Conservation (phyloP, 2,329 filamentous ascomycete species). For the Xylaria hypoxylon region DNA sequence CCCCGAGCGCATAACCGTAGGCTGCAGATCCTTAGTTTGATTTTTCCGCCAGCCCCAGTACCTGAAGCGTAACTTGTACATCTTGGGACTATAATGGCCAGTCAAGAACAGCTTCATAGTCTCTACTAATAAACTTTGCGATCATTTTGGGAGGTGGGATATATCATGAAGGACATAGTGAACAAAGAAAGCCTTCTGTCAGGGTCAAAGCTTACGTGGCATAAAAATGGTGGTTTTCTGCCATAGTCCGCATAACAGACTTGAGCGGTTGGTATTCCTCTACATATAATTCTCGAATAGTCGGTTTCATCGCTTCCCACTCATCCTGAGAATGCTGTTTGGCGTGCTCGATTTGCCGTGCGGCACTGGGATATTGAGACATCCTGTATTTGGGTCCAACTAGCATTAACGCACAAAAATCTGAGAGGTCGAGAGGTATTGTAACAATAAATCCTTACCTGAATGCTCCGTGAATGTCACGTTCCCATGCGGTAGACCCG, state of each 20-base stretch:
- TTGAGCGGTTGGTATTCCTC: constrained; percentile 2
- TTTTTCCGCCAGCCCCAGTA: constrained; percentile 32
- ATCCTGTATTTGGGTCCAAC: no score
- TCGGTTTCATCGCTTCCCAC: constrained; percentile 25
- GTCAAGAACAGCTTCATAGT: constrained; percentile 1
- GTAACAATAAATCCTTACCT: no score
- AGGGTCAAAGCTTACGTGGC: constrained; percentile 15
- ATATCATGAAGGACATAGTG: no score
- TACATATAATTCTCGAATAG: constrained; percentile 19
- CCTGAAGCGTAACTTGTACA: constrained; percentile 28
- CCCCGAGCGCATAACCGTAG: neutral
- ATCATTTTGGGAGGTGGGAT: neutral
- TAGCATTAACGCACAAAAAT: no score
- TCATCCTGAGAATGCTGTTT: constrained; percentile 11
- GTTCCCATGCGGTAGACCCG: no score
- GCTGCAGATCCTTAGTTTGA: constrained; percentile 4
- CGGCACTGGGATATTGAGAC: neutral
- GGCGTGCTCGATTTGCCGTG: constrained; percentile 1
- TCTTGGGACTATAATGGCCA: constrained; percentile 10
- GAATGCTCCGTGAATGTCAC: no score
- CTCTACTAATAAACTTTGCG: neutral
- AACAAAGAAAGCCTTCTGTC: no score
- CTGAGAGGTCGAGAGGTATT: no score
- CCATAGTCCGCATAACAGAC: constrained; percentile 16
- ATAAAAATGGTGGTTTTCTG: constrained; percentile 15